A percentile compares a stretch with the other conserved stretches of the same genome.
phyloP scores from a whole-genome alignment of 129 eudicot species.

The Chrysanthemum seticuspe region DNA sequence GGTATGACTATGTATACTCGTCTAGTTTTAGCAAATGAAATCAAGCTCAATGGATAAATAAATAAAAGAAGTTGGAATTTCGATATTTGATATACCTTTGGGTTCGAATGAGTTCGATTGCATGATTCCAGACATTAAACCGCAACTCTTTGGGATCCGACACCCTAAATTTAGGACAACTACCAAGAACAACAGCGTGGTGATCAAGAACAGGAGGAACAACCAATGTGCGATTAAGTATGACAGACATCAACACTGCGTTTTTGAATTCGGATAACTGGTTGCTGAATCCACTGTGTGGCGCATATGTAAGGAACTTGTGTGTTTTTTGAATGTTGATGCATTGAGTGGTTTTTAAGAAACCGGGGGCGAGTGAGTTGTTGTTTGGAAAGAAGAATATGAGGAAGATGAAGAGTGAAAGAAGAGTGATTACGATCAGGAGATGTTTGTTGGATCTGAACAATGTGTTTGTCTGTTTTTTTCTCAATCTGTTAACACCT shows the following conservation, averaged over 20 bases:
- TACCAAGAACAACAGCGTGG: conserved; percentile 94
- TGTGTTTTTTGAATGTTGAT: conserved; percentile 27
- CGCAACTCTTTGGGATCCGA: conserved; percentile 58
- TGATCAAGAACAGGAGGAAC: conserved; percentile 96
- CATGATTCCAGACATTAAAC: conserved; percentile 75
- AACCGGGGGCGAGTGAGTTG: conserved; percentile 31
- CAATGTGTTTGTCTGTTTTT: conserved; percentile 33
- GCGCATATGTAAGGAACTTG: conserved; percentile 79
- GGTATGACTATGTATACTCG: too few species aligned
- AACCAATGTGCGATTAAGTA: conserved; percentile 77
- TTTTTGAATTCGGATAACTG: conserved; percentile 92
- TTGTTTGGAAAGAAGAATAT: conserved; percentile 44
- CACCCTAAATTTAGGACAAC: conserved; percentile 97
- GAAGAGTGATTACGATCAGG: conserved; percentile 30
- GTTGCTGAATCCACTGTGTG: conserved; percentile 99
- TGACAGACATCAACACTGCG: conserved; percentile 61
- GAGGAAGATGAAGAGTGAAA: conserved; percentile 33
- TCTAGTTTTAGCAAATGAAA: neutral
- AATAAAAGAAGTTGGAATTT: neutral
- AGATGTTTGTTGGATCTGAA: conserved; percentile 33
- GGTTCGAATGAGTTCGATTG: conserved; percentile 46
- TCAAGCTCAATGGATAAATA: neutral
- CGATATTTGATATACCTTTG: conserved; percentile 44
- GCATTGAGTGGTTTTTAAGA: conserved; percentile 22
- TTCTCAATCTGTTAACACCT: conserved; percentile 34